phyloP scores from a whole-genome alignment of 441 rosid genomes.

The Adansonia madagascariensis region DNA sequence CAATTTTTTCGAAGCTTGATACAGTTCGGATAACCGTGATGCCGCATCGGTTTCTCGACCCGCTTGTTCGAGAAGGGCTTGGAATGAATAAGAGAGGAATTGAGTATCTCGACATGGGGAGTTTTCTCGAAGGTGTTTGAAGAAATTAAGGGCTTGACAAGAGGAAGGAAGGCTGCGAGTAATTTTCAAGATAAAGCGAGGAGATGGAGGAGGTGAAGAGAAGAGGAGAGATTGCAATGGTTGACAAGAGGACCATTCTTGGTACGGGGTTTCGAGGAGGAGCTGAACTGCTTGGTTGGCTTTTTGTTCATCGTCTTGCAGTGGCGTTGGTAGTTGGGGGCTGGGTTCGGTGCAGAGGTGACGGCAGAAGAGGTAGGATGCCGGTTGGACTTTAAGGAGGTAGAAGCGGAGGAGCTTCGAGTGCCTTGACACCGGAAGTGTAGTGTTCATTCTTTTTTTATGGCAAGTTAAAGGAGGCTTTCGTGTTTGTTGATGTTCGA shows the following conservation, averaged over 20 bases:
- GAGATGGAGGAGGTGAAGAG: conserved; percentile 43
- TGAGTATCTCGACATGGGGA: conserved; percentile 36
- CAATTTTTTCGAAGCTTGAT: conserved; percentile 53
- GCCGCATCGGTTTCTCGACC: conserved; percentile 41
- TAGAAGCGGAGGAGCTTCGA: conserved; percentile 17
- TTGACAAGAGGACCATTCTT: conserved; percentile 56
- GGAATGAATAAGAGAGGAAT: conserved; percentile 49
- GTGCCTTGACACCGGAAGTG: conserved; percentile 34
- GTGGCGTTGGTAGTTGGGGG: conserved; percentile 19
- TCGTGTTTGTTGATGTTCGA: not conserved
- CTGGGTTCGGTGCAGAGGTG: conserved; percentile 34
- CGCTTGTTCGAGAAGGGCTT: conserved; percentile 61
- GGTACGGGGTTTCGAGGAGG: conserved; percentile 48
- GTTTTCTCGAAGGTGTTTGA: conserved; percentile 43
- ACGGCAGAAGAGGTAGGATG: conserved; percentile 28
- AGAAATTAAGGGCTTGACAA: conserved; percentile 58
- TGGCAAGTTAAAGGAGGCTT: no score
- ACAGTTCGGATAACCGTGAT: conserved; percentile 44
- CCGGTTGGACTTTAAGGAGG: conserved; percentile 12
- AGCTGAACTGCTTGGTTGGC: conserved; percentile 43
- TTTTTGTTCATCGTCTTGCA: conserved; percentile 28
- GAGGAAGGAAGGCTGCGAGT: conserved; percentile 57
- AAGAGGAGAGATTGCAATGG: conserved; percentile 43
- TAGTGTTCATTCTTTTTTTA: conserved; percentile 17
- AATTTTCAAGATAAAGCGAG: conserved; percentile 45